Evolutionary conservation across 371 early-diverging fungal genomes (phyloP), one percentile per base, ranked within the genome.

Genomic region (Funneliformis caledonium): DNA sequence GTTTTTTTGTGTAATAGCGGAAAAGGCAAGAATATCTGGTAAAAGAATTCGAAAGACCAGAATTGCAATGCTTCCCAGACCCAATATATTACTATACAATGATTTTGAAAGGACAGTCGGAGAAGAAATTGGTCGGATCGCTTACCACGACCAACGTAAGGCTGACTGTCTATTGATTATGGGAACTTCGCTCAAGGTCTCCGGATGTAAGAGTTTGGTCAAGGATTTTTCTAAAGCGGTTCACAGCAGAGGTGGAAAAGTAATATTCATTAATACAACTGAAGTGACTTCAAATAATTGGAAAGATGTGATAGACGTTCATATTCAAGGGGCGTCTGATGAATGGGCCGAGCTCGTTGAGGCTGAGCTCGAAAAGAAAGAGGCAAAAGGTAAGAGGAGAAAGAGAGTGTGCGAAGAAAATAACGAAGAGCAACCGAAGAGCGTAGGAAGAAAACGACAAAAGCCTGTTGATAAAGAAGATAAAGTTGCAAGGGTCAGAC

Each of bases 141-240:
- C 92, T 45, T 74, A 84, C 45, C 85, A 81, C 60, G 97, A 97
- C 85, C 82, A 94, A 60, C 87, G 89, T 60, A 92, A 87, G 81
- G 97, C 97, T 4, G 96, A 98, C 85, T 84, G 99, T 19, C 84
- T 99, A 80, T 88, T 99, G 76, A 96, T 99, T 31, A 96, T 99
- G 91, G 99, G 99, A 42, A 99, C 99, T 16, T 95, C 96, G 9
- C 91, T 99, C 26, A 97, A 97, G 84, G 96, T 99, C 31, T 92
- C 93, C 82, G 99, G 99, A 0, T 91, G 99, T 59, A 95, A 96
- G 76, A 88, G 91, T 83, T 90, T 99, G 56, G 94, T 99, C 50
- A 95, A 94, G 83, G 92, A 95, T 59, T 90, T 97, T 16, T 96
- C 98, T 14, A 91, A 89, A 74, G 88, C 89, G 16, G 89, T 92